Evolutionary conservation across 1,139 yeast species (phyloP), one percentile per base, ranked within the genome.

Genomic region (Geotrichum carabidarum): DNA sequence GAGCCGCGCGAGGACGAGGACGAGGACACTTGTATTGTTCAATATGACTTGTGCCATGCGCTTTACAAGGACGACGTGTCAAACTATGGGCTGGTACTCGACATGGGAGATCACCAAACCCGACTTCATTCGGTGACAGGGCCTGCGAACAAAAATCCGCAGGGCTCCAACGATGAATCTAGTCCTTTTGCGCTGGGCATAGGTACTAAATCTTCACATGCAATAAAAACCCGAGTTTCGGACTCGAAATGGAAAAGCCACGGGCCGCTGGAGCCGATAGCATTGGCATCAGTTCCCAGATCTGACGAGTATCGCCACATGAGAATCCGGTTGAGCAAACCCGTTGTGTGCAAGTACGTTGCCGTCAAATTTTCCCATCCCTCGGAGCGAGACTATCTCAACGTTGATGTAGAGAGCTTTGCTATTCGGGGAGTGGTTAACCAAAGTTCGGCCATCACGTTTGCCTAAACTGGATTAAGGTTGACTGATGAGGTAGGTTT

Each of bases 361-460:
- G 49, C 54, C 1, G 50, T 59, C 17, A 37, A 51, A 32, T 46
- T 58, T 18, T 53, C 60, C 1, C 55, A 53, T 40, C 18, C 55
- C 8, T 38, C 52, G 11, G 50, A 40, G 31, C 49, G 45, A 2
- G 44, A 44, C 2, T 38, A 14, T 2, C 43, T 56, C 9, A 59
- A 58, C 42, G 61, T 59, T 11, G 62, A 59, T 43, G 43, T 59
- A 32, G 61, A 59, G 44, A 49, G 55, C 36, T 50, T 53, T 30
- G 44, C 47, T 9, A 55, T 56, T n/a, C 42, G 48, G 9, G 58
- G 58, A 2, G 43, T 49, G 11, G 46, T 40, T 14, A 32, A 48
- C 22, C 42, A 38, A 22, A 44, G 42, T 5, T 47, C 48, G 12
- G 35, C 55, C 8, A 22, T 43, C 17, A 43, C 46, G 9, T 43